Conservation (phyloP, 306 rosid genomes). For the Cucumis melo region DNA sequence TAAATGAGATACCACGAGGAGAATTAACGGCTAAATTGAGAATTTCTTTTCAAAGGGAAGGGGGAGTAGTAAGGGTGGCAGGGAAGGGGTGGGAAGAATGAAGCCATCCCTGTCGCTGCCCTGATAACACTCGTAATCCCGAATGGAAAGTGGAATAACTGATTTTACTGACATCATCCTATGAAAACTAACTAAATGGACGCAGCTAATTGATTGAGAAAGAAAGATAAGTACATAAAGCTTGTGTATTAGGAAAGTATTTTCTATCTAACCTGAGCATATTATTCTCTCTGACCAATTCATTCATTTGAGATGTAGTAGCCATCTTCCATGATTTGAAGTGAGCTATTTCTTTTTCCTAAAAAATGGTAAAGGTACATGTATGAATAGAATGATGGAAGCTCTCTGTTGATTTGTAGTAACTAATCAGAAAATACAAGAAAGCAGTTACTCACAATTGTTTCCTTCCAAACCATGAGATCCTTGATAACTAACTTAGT, state of each 20-base stretch:
- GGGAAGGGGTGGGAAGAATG: not conserved
- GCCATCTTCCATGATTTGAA: conserved; percentile 56
- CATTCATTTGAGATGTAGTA: conserved; percentile 41
- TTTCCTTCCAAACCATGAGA: conserved; percentile 39
- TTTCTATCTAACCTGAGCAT: conserved; percentile 38
- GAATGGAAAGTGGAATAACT: not conserved
- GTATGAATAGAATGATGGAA: not conserved
- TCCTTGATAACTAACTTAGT: conserved; percentile 41
- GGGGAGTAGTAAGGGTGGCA: too few relatives aligned
- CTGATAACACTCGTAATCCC: not conserved
- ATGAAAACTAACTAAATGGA: not conserved
- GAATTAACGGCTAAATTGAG: not conserved
- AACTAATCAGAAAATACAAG: not conserved
- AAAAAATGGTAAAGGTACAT: conserved; percentile 10
- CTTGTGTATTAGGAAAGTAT: not conserved
- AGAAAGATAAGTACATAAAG: not conserved
- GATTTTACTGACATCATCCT: not conserved
- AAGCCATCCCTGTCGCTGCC: not conserved
- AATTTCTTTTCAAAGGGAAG: not conserved
- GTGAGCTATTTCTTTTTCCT: conserved; percentile 48
- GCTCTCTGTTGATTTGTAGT: not conserved
- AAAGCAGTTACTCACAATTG: conserved; percentile 20
- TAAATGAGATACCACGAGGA: not conserved
- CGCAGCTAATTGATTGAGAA: not conserved
- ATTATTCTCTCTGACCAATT: conserved; percentile 44